A percentile compares a stretch with the other conserved stretches of the same genome.
Evolutionary conservation across 2,329 filamentous ascomycete genomes (phyloP).

Genomic region (Onygena corvina): DNA sequence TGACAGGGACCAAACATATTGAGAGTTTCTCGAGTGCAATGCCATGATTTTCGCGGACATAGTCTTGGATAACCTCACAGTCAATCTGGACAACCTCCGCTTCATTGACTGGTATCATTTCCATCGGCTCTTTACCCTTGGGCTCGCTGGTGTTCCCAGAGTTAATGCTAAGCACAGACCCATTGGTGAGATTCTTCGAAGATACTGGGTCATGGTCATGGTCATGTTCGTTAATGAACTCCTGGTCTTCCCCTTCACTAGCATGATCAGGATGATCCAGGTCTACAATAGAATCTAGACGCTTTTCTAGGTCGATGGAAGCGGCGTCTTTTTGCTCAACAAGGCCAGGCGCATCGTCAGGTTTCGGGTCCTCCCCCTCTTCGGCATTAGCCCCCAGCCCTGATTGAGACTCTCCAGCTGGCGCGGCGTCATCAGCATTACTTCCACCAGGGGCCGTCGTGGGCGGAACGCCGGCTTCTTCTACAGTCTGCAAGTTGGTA

Average conservation of each 20-base stretch:
- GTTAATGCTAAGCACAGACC: background rate
- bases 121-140: background rate
- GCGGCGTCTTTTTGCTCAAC: background rate
- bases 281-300: constrained; percentile 18
- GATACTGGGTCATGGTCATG: background rate
- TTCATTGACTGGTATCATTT: constrained; percentile 4
- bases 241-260: constrained; percentile 21
- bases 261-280: constrained; percentile 26
- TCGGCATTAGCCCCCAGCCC: background rate
- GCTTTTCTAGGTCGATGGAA: constrained; percentile 12
- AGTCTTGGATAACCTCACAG: constrained; percentile 29
- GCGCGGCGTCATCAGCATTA: background rate
- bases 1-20: constrained; percentile 49
- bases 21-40: constrained; percentile 44
- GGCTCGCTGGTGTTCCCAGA: background rate
- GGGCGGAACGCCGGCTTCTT: background rate
- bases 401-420: constrained; percentile 13
- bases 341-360: background rate
- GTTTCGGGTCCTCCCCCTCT: background rate
- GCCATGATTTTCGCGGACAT: constrained; percentile 48
- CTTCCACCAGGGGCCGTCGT: background rate
- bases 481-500: background rate
- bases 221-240: constrained; percentile 13
- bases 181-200: background rate
- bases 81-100: background rate